Percentiles rank a stretch among this genome's conserved stretches.
Conservation (phyloP, 2,329 filamentous ascomycete genomes). For the Arachnopeziza araneosa region DNA sequence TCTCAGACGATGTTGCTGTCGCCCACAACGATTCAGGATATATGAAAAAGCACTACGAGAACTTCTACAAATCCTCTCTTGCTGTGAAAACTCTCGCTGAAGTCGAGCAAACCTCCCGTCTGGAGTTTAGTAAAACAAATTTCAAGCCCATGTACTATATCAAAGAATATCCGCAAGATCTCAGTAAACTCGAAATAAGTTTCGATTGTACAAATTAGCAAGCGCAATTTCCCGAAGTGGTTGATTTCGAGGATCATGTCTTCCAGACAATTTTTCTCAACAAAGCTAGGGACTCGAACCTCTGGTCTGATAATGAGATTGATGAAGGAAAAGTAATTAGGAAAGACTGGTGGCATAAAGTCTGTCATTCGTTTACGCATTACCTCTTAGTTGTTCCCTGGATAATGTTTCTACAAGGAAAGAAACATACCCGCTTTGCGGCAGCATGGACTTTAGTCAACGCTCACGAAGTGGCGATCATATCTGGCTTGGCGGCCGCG, state of each 20-base stretch:
- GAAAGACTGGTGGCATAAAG: background rate
- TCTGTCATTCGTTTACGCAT: background rate
- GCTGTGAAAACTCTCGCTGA: constrained; percentile 42
- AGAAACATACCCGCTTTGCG: background rate
- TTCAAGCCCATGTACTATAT: constrained; percentile 64
- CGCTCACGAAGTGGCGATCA: background rate
- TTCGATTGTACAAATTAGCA: constrained; percentile 76
- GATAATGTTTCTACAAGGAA: background rate
- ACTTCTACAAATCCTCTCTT: constrained; percentile 46
- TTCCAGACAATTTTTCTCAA: background rate
- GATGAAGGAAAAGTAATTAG: background rate
- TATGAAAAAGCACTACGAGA: constrained; percentile 65
- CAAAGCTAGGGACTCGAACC: background rate
- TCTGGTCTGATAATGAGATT: background rate
- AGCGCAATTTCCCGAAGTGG: constrained; percentile 50
- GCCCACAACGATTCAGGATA: constrained; percentile 62
- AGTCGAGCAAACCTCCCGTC: constrained; percentile 34
- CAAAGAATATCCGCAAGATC: constrained; percentile 51
- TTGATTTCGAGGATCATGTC: background rate
- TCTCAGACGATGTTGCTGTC: constrained; percentile 66
- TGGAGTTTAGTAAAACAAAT: constrained; percentile 38
- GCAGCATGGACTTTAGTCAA: background rate
- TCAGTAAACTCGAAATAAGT: constrained; percentile 59
- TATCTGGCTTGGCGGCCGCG: background rate
- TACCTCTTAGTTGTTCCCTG: background rate